A percentile compares a stretch with the other conserved stretches of the same genome.
phyloP scores from a whole-genome alignment of 73 alveolate genomes.

The Durusdinium trenchii region DNA sequence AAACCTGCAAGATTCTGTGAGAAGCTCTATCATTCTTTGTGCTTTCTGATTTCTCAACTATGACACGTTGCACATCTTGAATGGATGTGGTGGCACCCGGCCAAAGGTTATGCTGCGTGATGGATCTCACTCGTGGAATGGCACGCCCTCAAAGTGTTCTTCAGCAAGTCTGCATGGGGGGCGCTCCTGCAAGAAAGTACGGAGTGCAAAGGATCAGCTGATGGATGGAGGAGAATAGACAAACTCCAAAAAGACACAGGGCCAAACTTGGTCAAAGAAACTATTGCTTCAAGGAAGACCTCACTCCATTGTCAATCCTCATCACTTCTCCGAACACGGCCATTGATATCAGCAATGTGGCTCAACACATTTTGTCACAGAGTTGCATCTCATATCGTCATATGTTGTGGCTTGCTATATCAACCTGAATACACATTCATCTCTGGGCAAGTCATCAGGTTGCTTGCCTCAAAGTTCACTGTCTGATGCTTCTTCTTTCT shows the following conservation, averaged over 20 bases:
- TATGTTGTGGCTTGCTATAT: too few relatives aligned
- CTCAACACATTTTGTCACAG: neutral
- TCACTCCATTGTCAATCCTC: neutral
- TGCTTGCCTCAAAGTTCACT: neutral
- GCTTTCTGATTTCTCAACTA: too few relatives aligned
- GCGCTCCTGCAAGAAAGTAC: neutral
- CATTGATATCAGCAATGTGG: neutral
- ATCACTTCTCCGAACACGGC: neutral
- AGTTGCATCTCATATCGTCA: neutral
- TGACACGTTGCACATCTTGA: neutral
- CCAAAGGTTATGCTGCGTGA: neutral
- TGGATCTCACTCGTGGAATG: conserved; percentile 7
- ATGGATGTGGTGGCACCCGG: neutral
- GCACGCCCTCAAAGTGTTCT: conserved; percentile 42
- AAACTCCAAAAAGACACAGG: too few relatives aligned
- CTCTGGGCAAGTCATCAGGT: neutral
- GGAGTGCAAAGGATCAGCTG: neutral
- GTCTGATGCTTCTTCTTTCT: conserved; percentile 50
- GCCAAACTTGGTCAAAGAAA: neutral
- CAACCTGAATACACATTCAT: too few relatives aligned
- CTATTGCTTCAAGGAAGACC: neutral
- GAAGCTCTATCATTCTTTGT: too few relatives aligned
- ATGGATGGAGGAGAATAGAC: neutral
- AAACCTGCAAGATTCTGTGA: too few relatives aligned
- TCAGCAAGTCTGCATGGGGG: conserved; percentile 30